These are phyloP conservation scores for Saprolegnia parasitica DNA, from an alignment of 352 stramenopile species.

Conservation along the genomic window DNA sequence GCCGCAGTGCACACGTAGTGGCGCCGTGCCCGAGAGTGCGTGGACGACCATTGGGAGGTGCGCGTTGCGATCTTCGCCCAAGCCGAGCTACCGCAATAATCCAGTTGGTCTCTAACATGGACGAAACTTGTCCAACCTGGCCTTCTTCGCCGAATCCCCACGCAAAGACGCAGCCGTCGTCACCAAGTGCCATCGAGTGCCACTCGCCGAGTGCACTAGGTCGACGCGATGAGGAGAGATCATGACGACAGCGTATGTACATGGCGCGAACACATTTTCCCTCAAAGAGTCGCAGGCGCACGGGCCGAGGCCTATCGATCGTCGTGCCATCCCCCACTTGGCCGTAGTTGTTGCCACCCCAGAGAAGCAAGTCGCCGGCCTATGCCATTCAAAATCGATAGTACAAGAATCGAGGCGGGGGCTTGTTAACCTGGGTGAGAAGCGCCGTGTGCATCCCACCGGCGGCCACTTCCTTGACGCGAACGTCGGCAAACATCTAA, in stretches of 20 bases:
- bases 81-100: background rate
- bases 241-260: too few relatives aligned
- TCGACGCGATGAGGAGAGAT: too few relatives aligned
- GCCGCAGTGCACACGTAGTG: conserved; percentile 51
- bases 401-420: background rate
- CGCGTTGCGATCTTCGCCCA: conserved; percentile 39
- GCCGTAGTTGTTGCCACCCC: conserved; percentile 52
- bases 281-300: conserved; percentile 41
- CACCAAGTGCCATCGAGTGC: conserved; percentile 64
- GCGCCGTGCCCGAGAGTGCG: conserved; percentile 49
- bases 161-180: conserved; percentile 46
- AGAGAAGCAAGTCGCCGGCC: conserved; percentile 48
- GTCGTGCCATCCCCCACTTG: conserved; percentile 46
- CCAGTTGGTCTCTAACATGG: background rate
- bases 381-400: conserved; percentile 9
- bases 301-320: conserved; percentile 40
- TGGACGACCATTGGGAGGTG: conserved; percentile 46
- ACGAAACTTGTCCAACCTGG: conserved; percentile 32
- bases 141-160: conserved; percentile 76
- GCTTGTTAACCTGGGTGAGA: conserved; percentile 30
- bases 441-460: conserved; percentile 57
- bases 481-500: conserved; percentile 31
- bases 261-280: conserved; percentile 36
- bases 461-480: conserved; percentile 42
- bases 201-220: conserved; percentile 58